Evolutionary conservation across 2,329 filamentous ascomycete species (phyloP), one percentile per base, ranked within the genome.

Genomic region (Orbilia brochopaga): DNA sequence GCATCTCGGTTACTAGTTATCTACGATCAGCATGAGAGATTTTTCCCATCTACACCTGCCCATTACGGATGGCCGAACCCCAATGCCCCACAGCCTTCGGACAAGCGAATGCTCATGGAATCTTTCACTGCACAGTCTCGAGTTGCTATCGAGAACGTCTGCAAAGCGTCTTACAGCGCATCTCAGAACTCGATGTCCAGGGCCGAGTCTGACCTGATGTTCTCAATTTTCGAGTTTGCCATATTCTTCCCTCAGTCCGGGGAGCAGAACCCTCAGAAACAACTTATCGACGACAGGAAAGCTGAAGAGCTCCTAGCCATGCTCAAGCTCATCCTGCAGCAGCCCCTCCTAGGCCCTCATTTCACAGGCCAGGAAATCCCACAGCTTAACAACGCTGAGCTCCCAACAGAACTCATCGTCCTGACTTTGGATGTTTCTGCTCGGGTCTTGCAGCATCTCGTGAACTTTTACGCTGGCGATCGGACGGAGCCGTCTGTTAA

Each of bases 101-200:
- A 72, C 60, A 72, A 65, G 56, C 40, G 67, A n/a, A 72, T 72
- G 67, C 60, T 72, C 15, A 72, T 72, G 67, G 67, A 72, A n/a
- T 72, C 67, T 4, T 72, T 72, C 50, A 72, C 67, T 17, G 60
- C 55, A 35, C 67, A 72, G 21, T 64, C 67, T 37, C 67, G 60
- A 30, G 55, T 64, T 21, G 67, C 67, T 13, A 72, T 72, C 27
- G 60, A 72, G 19, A 72, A 72, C 32, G 60, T 72, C 37, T 72
- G 67, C 67, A 72, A 72, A 44, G 67, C 67, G n/a, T 72, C 67
- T 11, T 72, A 72, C 44, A 65, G 67, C 53, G 67, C 67, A 15
- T 72, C 67, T 13, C 67, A 72, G 32, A 65, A 64, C 60, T 61
- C 67, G 7, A 72, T 72, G 67, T 72, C 60, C 37, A 72, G 67